Evolutionary conservation across 352 stramenopile genomes (phyloP).

Genomic region (Globisporangium cylindrosporum): DNA sequence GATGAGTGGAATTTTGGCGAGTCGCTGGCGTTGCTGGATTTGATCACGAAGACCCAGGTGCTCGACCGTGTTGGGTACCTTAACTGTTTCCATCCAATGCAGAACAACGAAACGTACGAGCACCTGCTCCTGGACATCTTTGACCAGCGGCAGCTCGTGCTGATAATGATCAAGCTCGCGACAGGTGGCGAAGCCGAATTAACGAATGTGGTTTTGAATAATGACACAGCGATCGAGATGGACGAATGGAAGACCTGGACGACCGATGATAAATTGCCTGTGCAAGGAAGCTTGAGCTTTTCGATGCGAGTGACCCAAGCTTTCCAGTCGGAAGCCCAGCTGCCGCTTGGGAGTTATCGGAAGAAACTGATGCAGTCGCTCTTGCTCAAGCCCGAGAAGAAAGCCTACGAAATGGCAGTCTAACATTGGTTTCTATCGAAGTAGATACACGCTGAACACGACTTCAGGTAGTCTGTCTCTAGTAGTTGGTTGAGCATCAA

Average conservation of each 20-base stretch:
- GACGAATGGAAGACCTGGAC: slow-evolving; percentile 63
- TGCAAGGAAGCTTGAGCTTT: slow-evolving; percentile 40
- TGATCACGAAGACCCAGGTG: slow-evolving; percentile 61
- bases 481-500: not conserved
- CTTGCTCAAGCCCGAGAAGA: slow-evolving; percentile 58
- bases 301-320: slow-evolving; percentile 37
- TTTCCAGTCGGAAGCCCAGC: slow-evolving; percentile 48
- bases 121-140: slow-evolving; percentile 41
- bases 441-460: not conserved
- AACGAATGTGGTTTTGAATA: slow-evolving; percentile 44
- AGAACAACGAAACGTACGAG: slow-evolving; percentile 52
- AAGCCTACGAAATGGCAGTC: slow-evolving; percentile 31
- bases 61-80: slow-evolving; percentile 59
- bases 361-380: slow-evolving; percentile 62
- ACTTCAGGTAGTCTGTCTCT: not conserved
- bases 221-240: slow-evolving; percentile 28
- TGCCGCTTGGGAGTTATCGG: slow-evolving; percentile 42
- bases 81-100: slow-evolving; percentile 63
- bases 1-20: slow-evolving; percentile 73
- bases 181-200: slow-evolving; percentile 43
- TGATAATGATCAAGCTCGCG: slow-evolving; percentile 54
- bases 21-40: slow-evolving; percentile 59
- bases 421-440: not conserved
- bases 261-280: slow-evolving; percentile 50
- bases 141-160: slow-evolving; percentile 54